Conservation (phyloP, 768 basidiomycete genomes). For the Pleurotus tuoliensis region DNA sequence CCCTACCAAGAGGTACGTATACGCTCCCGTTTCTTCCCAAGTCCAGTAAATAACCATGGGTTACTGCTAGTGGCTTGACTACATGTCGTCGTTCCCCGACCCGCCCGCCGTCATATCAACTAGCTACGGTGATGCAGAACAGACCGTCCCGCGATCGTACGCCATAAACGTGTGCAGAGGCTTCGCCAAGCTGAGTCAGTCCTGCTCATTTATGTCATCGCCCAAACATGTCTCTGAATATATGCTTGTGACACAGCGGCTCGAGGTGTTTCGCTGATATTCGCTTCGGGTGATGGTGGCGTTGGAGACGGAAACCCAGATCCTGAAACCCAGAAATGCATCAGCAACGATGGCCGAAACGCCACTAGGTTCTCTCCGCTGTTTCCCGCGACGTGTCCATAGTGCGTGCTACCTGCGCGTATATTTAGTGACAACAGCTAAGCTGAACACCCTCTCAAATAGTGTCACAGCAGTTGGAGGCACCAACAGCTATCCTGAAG, state of each 20-base stretch:
- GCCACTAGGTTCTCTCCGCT: slow-evolving; percentile 46
- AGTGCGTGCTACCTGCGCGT: slow-evolving; percentile 27
- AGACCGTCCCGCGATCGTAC: slow-evolving; percentile 59
- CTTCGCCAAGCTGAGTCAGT: slow-evolving; percentile 63
- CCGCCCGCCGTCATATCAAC: slow-evolving; percentile 64
- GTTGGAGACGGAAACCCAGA: slow-evolving; percentile 61
- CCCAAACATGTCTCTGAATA: no score
- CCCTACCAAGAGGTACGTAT: slow-evolving; percentile 17
- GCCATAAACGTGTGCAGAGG: slow-evolving; percentile 54
- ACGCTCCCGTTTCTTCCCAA: neutral
- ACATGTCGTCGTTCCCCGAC: slow-evolving; percentile 39
- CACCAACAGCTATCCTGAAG: slow-evolving; percentile 56
- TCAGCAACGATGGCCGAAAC: slow-evolving; percentile 57
- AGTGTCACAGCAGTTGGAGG: slow-evolving; percentile 76
- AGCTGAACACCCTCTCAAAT: neutral
- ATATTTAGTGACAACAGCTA: neutral
- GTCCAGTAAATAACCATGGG: no score
- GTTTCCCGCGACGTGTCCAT: slow-evolving; percentile 65
- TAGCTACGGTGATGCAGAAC: slow-evolving; percentile 71
- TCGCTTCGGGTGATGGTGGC: slow-evolving; percentile 65
- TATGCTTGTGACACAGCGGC: slow-evolving; percentile 34
- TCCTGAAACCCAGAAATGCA: slow-evolving; percentile 49
- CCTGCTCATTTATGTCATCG: neutral
- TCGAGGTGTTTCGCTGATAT: slow-evolving; percentile 61
- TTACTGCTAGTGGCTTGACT: slow-evolving; percentile 47